Conservation (phyloP, 2,329 filamentous ascomycete genomes). For the Arachnomyces sp. region DNA sequence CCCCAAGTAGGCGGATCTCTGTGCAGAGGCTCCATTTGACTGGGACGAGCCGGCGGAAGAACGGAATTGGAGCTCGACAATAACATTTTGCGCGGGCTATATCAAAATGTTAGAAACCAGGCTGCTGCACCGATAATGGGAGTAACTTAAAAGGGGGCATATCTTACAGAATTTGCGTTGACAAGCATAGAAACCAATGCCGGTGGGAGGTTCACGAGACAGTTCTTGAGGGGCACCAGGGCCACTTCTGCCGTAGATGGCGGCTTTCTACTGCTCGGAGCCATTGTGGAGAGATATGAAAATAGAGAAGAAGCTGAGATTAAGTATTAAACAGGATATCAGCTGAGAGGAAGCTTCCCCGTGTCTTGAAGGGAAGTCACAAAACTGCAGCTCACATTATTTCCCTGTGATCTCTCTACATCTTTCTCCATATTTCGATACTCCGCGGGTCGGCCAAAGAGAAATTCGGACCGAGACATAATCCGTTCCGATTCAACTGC, state of each 20-base stretch:
- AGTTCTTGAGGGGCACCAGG: conserved; percentile 83
- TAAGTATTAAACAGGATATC: not conserved
- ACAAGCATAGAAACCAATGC: conserved; percentile 77
- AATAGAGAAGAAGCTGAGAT: conserved; percentile 13
- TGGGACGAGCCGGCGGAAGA: conserved; percentile 45
- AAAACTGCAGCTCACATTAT: too few species aligned
- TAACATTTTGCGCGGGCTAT: conserved; percentile 87
- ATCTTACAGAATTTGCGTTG: conserved; percentile 78
- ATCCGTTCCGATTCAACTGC: conserved; percentile 26
- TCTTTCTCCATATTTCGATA: conserved; percentile 16
- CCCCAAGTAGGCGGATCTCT: conserved; percentile 74
- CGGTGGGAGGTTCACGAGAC: conserved; percentile 83
- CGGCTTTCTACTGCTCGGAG: conserved; percentile 37
- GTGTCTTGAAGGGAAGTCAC: not conserved
- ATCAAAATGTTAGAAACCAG: conserved; percentile 1
- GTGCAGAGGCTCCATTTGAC: conserved; percentile 41
- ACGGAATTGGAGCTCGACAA: conserved; percentile 81
- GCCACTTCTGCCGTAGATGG: conserved; percentile 73
- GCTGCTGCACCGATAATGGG: conserved; percentile 7
- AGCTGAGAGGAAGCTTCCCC: not conserved
- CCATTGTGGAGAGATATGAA: conserved; percentile 25
- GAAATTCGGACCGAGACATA: conserved; percentile 23
- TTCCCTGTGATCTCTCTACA: too few species aligned
- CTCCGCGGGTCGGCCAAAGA: conserved; percentile 6
- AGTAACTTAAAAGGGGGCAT: conserved; percentile 5